These are phyloP conservation scores for Myxozyma mucilagina DNA, from an alignment of 805 yeast species.

Conservation along the genomic window DNA sequence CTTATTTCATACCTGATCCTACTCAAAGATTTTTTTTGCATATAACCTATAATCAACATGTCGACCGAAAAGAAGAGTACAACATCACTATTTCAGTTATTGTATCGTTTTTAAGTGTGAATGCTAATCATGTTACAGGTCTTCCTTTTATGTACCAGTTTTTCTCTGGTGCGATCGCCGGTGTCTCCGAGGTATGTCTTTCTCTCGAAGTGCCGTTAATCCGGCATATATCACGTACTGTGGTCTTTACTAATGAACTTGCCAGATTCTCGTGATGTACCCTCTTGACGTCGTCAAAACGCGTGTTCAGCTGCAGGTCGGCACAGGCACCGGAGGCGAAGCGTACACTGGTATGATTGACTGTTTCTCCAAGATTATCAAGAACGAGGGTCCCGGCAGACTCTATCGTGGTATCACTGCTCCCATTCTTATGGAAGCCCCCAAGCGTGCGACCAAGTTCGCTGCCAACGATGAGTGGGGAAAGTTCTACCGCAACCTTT, in stretches of 20 bases:
- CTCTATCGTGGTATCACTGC: slow-evolving; percentile 93
- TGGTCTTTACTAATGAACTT: not conserved
- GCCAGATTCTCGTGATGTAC: slow-evolving; percentile 73
- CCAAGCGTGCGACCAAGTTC: slow-evolving; percentile 96
- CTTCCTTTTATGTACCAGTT: slow-evolving; percentile 92
- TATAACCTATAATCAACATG: slow-evolving; percentile 1
- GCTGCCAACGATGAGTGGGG: slow-evolving; percentile 99
- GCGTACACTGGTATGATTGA: slow-evolving; percentile 83
- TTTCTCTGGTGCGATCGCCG: slow-evolving; percentile 91
- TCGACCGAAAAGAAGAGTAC: slow-evolving; percentile 23
- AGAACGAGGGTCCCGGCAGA: slow-evolving; percentile 78
- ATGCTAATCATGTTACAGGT: slow-evolving; percentile 10
- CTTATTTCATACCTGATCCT: not conserved
- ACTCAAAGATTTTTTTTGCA: not conserved
- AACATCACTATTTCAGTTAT: not conserved
- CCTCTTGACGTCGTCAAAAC: slow-evolving; percentile 92
- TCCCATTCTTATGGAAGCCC: slow-evolving; percentile 98
- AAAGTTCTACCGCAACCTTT: slow-evolving; percentile 67
- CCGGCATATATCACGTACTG: not conserved
- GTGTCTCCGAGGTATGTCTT: slow-evolving; percentile 72
- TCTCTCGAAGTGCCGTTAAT: not conserved
- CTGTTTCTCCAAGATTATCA: slow-evolving; percentile 78
- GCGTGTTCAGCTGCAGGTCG: slow-evolving; percentile 80
- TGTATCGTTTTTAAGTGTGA: too few relatives aligned
- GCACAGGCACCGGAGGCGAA: slow-evolving; percentile 49